Base-by-base conservation (phyloP, 2,329 filamentous ascomycete species). In the Ophiocordyceps camponoti-saundersi region DNA sequence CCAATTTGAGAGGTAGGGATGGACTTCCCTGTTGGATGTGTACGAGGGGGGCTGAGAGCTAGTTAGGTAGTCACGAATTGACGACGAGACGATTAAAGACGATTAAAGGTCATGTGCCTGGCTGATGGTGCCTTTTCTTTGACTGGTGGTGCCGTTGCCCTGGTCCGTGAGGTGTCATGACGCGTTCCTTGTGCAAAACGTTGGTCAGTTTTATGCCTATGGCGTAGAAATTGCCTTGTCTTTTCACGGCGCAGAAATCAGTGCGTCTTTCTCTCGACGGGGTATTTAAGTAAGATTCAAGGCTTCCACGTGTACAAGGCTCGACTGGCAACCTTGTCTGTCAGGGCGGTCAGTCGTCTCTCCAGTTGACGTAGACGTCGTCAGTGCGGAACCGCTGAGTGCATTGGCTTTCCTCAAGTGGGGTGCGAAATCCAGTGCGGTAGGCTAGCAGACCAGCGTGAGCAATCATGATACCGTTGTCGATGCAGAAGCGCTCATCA, bases 381-480 rank as follows among this genome's bases (percentile, higher is more conserved):
- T 90, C 85, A 6, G 85, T 90, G 56, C 85, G 78, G 60, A 88
- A 90, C 47, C 85, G 71, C 61, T 90, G 85, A 15, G 85, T 90
- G 63, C 83, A 95, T 13, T 83, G 86, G 54, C 83, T 90, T 42
- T 95, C 85, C 52, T 82, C 79, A 44, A 96, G 61, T 8, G 74
- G 67, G 1, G 88, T 95, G 49, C 66, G 72, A 59, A 87, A 88
- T 1, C 90, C 90, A 16, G 80, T 89, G 62, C 80, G 72, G 61
- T 84, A 92, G 1, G 89, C 89, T 57, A 95, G 62, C 56, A 98
- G 65, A 2, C 92, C 92, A 2, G 92, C 92, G 63, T 98, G 90
- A 1, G 92, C 92, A 67, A 98, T 98, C 92, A 98, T 98, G 60
- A 98, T 96, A 44, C 92, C 92, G 57, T 98, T 98, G 65, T 98